Base-by-base conservation (phyloP, 2,329 filamentous ascomycete species). In the Colletotrichum agaves region DNA sequence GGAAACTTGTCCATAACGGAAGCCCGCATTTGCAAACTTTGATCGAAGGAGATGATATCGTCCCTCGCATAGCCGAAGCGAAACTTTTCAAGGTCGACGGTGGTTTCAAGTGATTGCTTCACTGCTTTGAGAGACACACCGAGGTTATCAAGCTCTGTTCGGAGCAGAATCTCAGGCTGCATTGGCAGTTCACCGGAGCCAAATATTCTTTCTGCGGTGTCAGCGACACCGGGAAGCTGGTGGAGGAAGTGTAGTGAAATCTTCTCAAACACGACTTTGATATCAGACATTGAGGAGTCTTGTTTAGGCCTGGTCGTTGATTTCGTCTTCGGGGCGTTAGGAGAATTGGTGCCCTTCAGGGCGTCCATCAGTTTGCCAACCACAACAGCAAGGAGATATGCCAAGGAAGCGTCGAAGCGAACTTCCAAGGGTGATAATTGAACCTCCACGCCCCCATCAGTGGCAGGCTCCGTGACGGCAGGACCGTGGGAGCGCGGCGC, bases 11-110 rank as follows among this genome's bases (percentile, higher is more conserved):
- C 88, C 56, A 84, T 82, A 2, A 88, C 82, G 2, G 88, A 91
- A 31, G 85, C 82, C 41, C 83, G 84, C 83, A 90, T 85, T 52
- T 87, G 85, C 39, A 84, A 79, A 17, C 81, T 82, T 43, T 83
- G 82, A 71, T 90, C 85, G 69, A 91, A 91, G 1, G 86, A 90
- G 39, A 91, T 69, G 39, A 91, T 90, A 62, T 89, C 85, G 43
- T 87, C 87, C 68, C 87, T 82, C 2, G 84, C 82, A 73, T 91
- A 91, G 1, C 89, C 88, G 71, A 91, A 88, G 0, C 81, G 81
- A 72, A 91, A 87, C 69, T 86, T 87, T 69, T 87, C 81, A 2
- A 90, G 73, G 47, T 83, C 79, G 11, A 89, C 72, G 44, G 76
- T 82, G 4, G 78, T 75, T 50, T 81, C 71, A 23, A 74, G 74